Base-by-base conservation (phyloP, 1,284 basidiomycete species). In the Papiliotrema flavescens region DNA sequence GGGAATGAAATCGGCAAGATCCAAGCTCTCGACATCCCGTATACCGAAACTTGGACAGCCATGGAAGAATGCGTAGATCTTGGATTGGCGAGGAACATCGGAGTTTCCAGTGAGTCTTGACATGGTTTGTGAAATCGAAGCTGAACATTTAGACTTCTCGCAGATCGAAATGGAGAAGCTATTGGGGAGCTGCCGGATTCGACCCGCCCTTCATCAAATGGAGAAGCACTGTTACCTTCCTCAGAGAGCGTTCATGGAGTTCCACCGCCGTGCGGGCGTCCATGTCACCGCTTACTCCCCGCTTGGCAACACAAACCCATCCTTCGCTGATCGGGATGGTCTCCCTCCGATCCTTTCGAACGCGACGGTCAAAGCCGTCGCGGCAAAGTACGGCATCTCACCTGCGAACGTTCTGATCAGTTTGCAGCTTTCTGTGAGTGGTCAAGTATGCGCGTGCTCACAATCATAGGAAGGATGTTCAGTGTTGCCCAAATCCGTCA, bases 201-300 rank as follows among this genome's bases (percentile, higher is more conserved):
- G 69, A 47, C 79, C 79, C 3, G 88, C 85, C 19, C 81, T 89
- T 42, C 86, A 64, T 47, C 67, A 90, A 68, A 84, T 92, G 32
- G 90, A 91, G 65, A 79, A 89, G 28, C 89, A 81, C 75, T 87
- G 81, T 68, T 87, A 82, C 80, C 84, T 86, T 65, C 87, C 89
- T 15, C 89, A 92, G 67, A 84, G 85, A 0, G 85, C 88, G 56
- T 80, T 91, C 32, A 71, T 88, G 50, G 78, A 84, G 76, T 86
- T 40, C 26, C 57, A 60, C 49, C 47, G 45, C 24, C 46, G 53
- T 53, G 57, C 56, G 20, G 62, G 58, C 9, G 89, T 92, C 64
- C 83, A 88, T 60, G 74, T 90, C 53, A 88, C 88, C 8, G 88
- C 89, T 0, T 93, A 91, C 79, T 86, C 84, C 56, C 89, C 90